A percentile compares a stretch with the other conserved stretches of the same genome.
Conservation (phyloP, 1,284 basidiomycete species). For the Phellopilus nigrolimitatus region DNA sequence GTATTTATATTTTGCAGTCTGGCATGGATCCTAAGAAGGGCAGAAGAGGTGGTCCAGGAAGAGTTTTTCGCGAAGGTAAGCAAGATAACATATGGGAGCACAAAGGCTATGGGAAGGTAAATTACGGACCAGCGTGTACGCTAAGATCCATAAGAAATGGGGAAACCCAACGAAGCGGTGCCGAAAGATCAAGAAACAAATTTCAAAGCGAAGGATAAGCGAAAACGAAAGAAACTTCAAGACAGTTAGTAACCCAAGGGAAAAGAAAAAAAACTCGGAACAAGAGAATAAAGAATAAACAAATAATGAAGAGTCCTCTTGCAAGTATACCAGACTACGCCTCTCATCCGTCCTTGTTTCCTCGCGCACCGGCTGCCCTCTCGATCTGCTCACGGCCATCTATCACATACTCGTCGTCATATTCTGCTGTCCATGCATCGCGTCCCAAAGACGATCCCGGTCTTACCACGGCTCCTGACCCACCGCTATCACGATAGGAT, state of each 20-base stretch:
- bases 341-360: too few relatives aligned
- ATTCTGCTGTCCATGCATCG: slow-evolving; percentile 4
- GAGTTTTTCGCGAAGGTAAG: too few relatives aligned
- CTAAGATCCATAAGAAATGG: background rate
- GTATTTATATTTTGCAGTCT: too few relatives aligned
- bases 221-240: too few relatives aligned
- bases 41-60: too few relatives aligned
- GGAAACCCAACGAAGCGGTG: background rate
- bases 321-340: background rate
- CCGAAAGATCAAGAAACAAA: background rate
- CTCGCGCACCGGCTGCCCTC: background rate
- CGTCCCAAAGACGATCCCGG: slow-evolving; percentile 4
- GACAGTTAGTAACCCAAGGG: background rate
- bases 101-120: too few relatives aligned
- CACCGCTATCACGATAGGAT: background rate
- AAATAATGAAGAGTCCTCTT: background rate
- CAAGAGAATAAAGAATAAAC: background rate
- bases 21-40: too few relatives aligned
- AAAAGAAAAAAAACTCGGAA: background rate
- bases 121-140: too few relatives aligned
- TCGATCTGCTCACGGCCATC: background rate
- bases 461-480: background rate
- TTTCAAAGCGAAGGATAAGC: too few relatives aligned
- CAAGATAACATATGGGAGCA: too few relatives aligned
- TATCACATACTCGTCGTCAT: background rate